A percentile compares a stretch with the other conserved stretches of the same genome.
Evolutionary conservation across 106 monocot genomes (phyloP).

Genomic region (Dioscorea zingiberensis): DNA sequence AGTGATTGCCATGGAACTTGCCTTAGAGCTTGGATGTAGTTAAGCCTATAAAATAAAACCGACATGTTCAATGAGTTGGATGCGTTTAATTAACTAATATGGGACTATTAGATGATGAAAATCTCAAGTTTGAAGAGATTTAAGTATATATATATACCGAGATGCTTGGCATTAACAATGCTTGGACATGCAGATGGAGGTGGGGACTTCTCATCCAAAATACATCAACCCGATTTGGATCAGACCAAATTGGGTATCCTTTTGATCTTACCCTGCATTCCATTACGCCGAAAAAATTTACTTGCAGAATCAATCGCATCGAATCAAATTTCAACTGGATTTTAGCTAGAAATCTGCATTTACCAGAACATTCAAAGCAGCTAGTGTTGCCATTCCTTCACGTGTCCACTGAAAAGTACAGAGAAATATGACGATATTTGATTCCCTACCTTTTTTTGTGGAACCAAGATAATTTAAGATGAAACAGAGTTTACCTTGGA

Average conservation of each 20-base stretch:
- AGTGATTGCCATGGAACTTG: too few relatives aligned
- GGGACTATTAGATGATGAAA: too few relatives aligned
- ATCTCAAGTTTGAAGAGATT: too few relatives aligned
- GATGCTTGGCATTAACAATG: conserved; percentile 90
- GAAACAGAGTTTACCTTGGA: conserved; percentile 61
- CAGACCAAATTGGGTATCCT: conserved; percentile 85
- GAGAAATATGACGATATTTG: background rate
- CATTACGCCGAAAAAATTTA: background rate
- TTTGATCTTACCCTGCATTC: conserved; percentile 80
- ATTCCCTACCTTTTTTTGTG: background rate
- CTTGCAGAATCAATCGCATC: background rate
- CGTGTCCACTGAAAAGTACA: conserved; percentile 74
- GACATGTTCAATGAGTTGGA: too few relatives aligned
- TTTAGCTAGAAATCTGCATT: background rate
- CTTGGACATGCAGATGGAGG: conserved; percentile 86
- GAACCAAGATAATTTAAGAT: too few relatives aligned
- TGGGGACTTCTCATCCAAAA: conserved; percentile 66
- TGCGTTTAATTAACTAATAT: too few relatives aligned
- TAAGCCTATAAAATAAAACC: too few relatives aligned
- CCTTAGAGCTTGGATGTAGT: too few relatives aligned
- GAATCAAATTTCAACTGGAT: background rate
- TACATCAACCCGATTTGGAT: conserved; percentile 65
- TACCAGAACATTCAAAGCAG: conserved; percentile 96
- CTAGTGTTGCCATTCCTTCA: conserved; percentile 98
- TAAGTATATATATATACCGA: conserved; percentile 51